Evolutionary conservation across 1,139 yeast genomes (phyloP), one percentile per base, ranked within the genome.

Genomic region (Yamadazyma atmosphaerica): DNA sequence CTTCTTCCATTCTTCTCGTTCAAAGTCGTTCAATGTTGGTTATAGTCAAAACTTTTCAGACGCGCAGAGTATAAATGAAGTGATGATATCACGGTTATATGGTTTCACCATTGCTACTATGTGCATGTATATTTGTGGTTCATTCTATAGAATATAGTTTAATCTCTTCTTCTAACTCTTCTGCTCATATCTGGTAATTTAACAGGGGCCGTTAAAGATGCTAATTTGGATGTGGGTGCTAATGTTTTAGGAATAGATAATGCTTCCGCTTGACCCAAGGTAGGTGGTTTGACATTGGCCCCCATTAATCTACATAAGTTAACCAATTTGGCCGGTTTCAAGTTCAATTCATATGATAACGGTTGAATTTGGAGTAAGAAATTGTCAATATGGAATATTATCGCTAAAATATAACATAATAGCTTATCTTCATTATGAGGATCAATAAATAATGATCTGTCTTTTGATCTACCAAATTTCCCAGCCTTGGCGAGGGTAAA

Each of bases 351-450:
- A 49, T 83, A 81, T 3, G 96, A 90, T 50, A 92, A 66, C 16
- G 96, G 95, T 6, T 86, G 76, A 32, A 89, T 65, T 51, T 87
- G 95, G 17, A 88, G 77, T 45, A 78, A 68, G 64, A 81, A 92
- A 48, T 79, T 81, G 57, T 87, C 89, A 41, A 90, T 71, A 58
- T 85, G 90, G 58, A 94, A 67, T 36, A 86, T 72, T 35, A 85
- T 63, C 6, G 86, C 86, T 45, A 92, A 68, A 38, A 89, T 69
- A 63, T 81, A 85, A 60, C 96, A 85, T 49, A 92, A 68, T 36
- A 92, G 70, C 63, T 85, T 88, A 64, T 88, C 96, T 62, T 88
- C 96, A 55, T 81, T 79, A 50, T 79, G 83, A 31, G 98, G 96
- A 56, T 92, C 97, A 45, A 92, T 79, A 44, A 77, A 70, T 58